Evolutionary conservation across 2,329 filamentous ascomycete genomes (phyloP).

Genomic region (Aspergillus quadrilineatus): DNA sequence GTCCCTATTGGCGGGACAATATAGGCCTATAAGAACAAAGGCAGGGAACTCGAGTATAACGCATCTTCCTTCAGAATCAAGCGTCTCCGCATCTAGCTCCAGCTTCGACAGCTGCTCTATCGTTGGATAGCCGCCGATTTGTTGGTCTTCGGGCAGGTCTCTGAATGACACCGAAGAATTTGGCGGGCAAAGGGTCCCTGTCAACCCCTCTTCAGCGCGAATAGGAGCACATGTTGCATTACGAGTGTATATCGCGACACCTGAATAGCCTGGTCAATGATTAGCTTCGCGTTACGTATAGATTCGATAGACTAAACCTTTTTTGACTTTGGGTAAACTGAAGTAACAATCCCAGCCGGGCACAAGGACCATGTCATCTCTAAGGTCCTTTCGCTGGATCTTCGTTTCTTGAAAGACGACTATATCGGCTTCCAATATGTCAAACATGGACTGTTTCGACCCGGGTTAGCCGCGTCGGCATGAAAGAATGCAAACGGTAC

Average conservation of each 20-base stretch:
- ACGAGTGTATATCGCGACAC: constrained; percentile 93
- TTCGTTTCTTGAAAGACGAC: constrained; percentile 95
- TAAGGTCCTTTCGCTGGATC: constrained; percentile 87
- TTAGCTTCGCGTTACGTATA: neutral
- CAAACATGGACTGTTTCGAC: constrained; percentile 75
- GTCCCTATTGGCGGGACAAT: constrained; percentile 86
- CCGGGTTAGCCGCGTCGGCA: neutral
- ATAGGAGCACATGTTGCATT: constrained; percentile 82
- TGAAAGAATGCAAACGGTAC: constrained; percentile 39
- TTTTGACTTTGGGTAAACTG: constrained; percentile 89
- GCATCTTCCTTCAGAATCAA: constrained; percentile 91
- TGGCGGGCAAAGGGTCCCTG: constrained; percentile 73
- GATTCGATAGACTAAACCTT: constrained; percentile 57
- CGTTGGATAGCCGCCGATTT: constrained; percentile 86
- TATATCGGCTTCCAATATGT: constrained; percentile 87
- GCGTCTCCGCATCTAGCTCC: constrained; percentile 64
- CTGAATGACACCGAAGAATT: constrained; percentile 69
- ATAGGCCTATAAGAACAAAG: constrained; percentile 89
- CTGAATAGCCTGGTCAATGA: constrained; percentile 73
- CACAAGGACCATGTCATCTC: constrained; percentile 93
- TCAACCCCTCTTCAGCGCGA: constrained; percentile 89
- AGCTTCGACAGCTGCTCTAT: constrained; percentile 63
- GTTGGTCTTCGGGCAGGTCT: constrained; percentile 69
- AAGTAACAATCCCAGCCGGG: constrained; percentile 96
- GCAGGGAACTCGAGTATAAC: constrained; percentile 90